A percentile compares a stretch with the other conserved stretches of the same genome.
Conservation (phyloP, 495 filamentous ascomycete species). For the Xylaria intraflava region DNA sequence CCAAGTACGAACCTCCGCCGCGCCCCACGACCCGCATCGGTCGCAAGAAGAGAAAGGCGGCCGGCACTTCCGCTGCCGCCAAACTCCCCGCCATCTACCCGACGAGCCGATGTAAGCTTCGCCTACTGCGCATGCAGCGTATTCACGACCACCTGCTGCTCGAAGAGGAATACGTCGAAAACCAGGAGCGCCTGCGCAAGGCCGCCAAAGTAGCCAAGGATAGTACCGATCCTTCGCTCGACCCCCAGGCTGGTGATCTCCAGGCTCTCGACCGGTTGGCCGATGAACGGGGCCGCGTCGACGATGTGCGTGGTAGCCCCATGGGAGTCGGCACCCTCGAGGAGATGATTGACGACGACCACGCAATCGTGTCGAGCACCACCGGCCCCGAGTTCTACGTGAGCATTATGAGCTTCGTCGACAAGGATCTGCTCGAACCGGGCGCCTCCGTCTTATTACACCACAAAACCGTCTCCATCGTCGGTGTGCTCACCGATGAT, state of each 20-base stretch:
- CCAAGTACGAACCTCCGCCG: constrained; percentile 97
- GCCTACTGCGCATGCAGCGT: constrained; percentile 94
- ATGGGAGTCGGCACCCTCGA: constrained; percentile 98
- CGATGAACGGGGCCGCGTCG: constrained; percentile 90
- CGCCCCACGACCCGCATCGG: constrained; percentile 94
- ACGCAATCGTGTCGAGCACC: constrained; percentile 95
- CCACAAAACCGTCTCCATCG: constrained; percentile 96
- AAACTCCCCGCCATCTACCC: constrained; percentile 93
- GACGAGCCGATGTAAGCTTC: constrained; percentile 93
- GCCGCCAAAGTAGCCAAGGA: constrained; percentile 78
- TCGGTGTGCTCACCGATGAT: constrained; percentile 95
- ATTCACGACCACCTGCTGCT: constrained; percentile 95
- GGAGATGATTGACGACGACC: constrained; percentile 99
- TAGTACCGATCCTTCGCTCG: constrained; percentile 50
- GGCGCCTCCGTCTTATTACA: constrained; percentile 93
- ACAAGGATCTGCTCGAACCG: constrained; percentile 96
- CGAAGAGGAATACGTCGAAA: constrained; percentile 98
- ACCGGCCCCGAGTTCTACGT: constrained; percentile 99
- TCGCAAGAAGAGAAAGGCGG: constrained; percentile 93
- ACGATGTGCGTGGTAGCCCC: constrained; percentile 96
- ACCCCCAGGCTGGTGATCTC: constrained; percentile 55
- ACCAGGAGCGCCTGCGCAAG: constrained; percentile 90
- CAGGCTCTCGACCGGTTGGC: constrained; percentile 76
- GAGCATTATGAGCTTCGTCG: constrained; percentile 99
- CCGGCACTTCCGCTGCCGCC: constrained; percentile 83